A percentile compares a stretch with the other conserved stretches of the same genome.
Evolutionary conservation across 768 basidiomycete genomes (phyloP).

Genomic region (Russula vinacea): DNA sequence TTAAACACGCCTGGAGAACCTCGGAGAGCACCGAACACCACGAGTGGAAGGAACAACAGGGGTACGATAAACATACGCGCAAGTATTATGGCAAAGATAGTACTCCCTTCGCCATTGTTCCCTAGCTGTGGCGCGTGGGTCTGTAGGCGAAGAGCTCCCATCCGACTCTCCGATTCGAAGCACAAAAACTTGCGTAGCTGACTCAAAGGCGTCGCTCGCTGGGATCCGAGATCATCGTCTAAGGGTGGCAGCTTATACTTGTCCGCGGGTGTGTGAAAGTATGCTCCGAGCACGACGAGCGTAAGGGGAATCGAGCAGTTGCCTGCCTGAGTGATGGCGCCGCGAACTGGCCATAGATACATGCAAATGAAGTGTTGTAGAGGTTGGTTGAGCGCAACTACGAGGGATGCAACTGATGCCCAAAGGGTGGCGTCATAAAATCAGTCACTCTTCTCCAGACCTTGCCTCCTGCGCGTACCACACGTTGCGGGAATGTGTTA

Average conservation of each 20-base stretch:
- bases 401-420: constrained; percentile 67
- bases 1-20: constrained; percentile 62
- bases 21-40: constrained; percentile 58
- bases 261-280: constrained; percentile 60
- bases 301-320: constrained; percentile 84
- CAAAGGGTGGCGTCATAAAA: constrained; percentile 91
- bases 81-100: constrained; percentile 75
- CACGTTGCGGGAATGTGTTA: constrained; percentile 34
- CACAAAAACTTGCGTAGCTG: constrained; percentile 46
- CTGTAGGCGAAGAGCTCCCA: constrained; percentile 43
- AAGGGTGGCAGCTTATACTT: constrained; percentile 36
- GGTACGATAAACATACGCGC: constrained; percentile 88
- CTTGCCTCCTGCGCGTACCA: constrained; percentile 33
- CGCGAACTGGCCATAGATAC: constrained; percentile 60
- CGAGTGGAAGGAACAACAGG: constrained; percentile 67
- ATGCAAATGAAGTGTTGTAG: constrained; percentile 66
- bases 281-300: constrained; percentile 86
- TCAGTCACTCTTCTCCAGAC: constrained; percentile 47
- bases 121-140: constrained; percentile 27
- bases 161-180: constrained; percentile 49
- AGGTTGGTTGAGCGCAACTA: constrained; percentile 74
- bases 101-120: constrained; percentile 68
- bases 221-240: constrained; percentile 23
- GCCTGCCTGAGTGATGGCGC: constrained; percentile 63
- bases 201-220: constrained; percentile 38